Percentiles rank a stretch among this genome's conserved stretches.
phyloP scores from a whole-genome alignment of 2,329 filamentous ascomycete species.

The Aspergillus unguis region DNA sequence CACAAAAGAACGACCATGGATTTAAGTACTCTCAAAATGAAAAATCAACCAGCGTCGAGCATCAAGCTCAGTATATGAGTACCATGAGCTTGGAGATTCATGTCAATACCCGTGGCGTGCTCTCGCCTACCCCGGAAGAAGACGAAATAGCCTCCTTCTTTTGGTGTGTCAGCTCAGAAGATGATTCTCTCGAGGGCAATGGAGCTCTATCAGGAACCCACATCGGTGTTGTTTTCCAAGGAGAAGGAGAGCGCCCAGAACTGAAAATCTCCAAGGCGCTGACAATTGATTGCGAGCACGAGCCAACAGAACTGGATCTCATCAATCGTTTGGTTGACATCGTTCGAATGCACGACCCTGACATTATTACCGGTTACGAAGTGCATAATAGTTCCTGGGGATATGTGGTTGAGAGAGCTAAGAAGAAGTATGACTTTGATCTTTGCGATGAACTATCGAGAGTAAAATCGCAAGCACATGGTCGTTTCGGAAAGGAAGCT shows the following conservation, averaged over 20 bases:
- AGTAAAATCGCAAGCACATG: slow-evolving; percentile 78
- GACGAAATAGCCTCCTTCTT: slow-evolving; percentile 87
- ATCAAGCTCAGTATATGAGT: slow-evolving; percentile 91
- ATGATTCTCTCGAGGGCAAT: slow-evolving; percentile 54
- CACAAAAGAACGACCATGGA: slow-evolving; percentile 74
- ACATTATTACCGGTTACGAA: slow-evolving; percentile 91
- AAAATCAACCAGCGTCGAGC: slow-evolving; percentile 70
- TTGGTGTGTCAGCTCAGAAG: slow-evolving; percentile 81
- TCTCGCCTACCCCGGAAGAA: slow-evolving; percentile 84
- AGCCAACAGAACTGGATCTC: slow-evolving; percentile 77
- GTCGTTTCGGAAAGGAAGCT: slow-evolving; percentile 78
- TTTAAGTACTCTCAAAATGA: slow-evolving; percentile 82
- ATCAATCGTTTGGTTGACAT: slow-evolving; percentile 83
- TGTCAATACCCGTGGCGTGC: slow-evolving; percentile 75
- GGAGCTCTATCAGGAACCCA: slow-evolving; percentile 51
- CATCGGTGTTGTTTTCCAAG: slow-evolving; percentile 71
- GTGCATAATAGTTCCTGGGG: slow-evolving; percentile 94
- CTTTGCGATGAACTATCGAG: slow-evolving; percentile 88
- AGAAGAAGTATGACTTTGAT: slow-evolving; percentile 82
- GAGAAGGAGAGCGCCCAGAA: slow-evolving; percentile 58
- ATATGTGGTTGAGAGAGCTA: slow-evolving; percentile 85
- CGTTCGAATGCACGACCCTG: slow-evolving; percentile 79
- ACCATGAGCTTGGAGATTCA: slow-evolving; percentile 93
- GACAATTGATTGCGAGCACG: slow-evolving; percentile 65
- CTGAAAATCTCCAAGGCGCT: slow-evolving; percentile 62